Percentiles rank a stretch among this genome's conserved stretches.
Evolutionary conservation across 2,329 filamentous ascomycete species (phyloP).

Genomic region (Fusarium sp.): DNA sequence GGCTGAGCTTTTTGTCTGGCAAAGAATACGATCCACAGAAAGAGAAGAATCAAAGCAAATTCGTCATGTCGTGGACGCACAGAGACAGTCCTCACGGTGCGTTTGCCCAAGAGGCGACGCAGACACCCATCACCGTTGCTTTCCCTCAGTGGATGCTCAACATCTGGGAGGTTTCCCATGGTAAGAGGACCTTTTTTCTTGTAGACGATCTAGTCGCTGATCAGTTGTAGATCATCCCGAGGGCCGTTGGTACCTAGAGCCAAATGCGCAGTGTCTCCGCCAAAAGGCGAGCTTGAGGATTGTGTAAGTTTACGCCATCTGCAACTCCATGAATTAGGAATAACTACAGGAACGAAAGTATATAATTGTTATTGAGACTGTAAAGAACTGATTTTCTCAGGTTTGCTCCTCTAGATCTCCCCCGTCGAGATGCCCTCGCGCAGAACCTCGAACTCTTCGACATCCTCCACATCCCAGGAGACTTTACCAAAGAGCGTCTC

Average conservation of each 20-base stretch:
- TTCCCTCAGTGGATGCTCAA: conserved; percentile 45
- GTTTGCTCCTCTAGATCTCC: conserved; percentile 47
- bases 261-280: conserved; percentile 35
- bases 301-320: conserved; percentile 41
- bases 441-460: conserved; percentile 46
- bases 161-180: conserved; percentile 42
- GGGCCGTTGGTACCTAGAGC: conserved; percentile 43
- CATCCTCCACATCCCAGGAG: conserved; percentile 46
- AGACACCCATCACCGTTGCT: conserved; percentile 27
- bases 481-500: conserved; percentile 48
- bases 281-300: conserved; percentile 44
- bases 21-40: neutral
- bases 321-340: neutral
- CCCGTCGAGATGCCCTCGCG: conserved; percentile 37
- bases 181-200: neutral
- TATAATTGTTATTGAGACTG: neutral
- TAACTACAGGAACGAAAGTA: neutral
- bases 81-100: conserved; percentile 40
- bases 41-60: neutral
- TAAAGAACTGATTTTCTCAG: conserved; percentile 13
- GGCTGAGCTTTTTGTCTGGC: neutral
- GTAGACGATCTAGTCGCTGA: conserved; percentile 2
- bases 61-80: conserved; percentile 45
- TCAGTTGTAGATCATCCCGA: conserved; percentile 34
- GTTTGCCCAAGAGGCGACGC: conserved; percentile 41